phyloP scores from a whole-genome alignment of 1,139 yeast genomes.

The Geotrichum siamense region DNA sequence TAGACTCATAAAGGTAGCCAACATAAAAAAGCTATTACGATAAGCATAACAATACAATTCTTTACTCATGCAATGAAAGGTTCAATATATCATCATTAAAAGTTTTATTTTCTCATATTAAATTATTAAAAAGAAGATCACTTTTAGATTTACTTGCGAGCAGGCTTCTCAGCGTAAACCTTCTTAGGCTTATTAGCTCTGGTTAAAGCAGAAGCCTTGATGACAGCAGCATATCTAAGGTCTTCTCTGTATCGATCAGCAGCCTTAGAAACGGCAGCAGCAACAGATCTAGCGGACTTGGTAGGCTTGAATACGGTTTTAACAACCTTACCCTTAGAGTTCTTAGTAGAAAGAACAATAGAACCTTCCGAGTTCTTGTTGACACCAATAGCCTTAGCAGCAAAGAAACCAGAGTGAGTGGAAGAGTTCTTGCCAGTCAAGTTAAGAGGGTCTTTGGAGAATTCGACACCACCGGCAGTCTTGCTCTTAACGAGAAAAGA shows the following conservation, averaged over 20 bases:
- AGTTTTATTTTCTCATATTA: no score
- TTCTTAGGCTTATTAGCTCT: conserved; percentile 37
- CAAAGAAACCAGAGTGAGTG: conserved; percentile 43
- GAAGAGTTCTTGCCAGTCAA: conserved; percentile 41
- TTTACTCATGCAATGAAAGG: no score
- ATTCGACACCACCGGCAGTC: conserved; percentile 36
- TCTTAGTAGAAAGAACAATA: conserved; percentile 40
- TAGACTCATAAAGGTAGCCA: no score
- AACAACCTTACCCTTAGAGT: conserved; percentile 35
- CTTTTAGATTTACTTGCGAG: conserved; percentile 18
- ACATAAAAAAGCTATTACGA: no score
- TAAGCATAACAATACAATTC: no score
- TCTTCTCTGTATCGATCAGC: conserved; percentile 45
- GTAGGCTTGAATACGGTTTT: conserved; percentile 38
- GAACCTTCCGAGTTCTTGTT: conserved; percentile 33
- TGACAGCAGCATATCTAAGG: conserved; percentile 41
- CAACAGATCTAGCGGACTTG: conserved; percentile 40
- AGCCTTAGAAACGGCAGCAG: conserved; percentile 41
- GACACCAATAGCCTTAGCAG: conserved; percentile 44
- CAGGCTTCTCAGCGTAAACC: conserved; percentile 28
- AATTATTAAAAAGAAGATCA: conserved; percentile 1
- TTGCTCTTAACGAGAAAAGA: conserved; percentile 43
- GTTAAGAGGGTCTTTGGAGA: conserved; percentile 47
- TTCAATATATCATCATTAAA: no score
- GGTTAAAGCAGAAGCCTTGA: conserved; percentile 41